Conservation (phyloP, 2,329 filamentous ascomycete species). For the Chaetomiaceae sp. region DNA sequence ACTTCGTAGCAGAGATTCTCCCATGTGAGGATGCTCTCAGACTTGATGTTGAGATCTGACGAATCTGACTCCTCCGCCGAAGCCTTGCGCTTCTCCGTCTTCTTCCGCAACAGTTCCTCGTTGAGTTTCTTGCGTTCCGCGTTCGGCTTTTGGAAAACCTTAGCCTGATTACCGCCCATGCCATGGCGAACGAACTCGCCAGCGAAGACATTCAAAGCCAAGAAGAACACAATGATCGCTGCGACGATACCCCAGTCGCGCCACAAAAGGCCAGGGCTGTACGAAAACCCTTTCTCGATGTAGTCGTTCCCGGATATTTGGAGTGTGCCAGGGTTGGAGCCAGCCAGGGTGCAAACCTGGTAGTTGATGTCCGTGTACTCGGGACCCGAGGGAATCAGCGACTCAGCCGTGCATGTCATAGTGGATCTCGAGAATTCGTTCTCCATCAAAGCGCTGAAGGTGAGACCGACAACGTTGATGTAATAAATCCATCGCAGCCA, state of each 20-base stretch:
- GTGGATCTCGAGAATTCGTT: constrained; percentile 74
- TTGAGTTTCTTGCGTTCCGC: constrained; percentile 64
- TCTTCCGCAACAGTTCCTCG: constrained; percentile 55
- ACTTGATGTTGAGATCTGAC: constrained; percentile 53
- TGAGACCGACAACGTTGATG: constrained; percentile 68
- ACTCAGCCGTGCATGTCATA: constrained; percentile 63
- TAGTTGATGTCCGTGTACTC: constrained; percentile 67
- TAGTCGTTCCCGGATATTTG: constrained; percentile 65
- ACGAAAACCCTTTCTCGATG: constrained; percentile 64
- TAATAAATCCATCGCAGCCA: constrained; percentile 86
- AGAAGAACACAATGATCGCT: constrained; percentile 69
- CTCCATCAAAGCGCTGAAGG: constrained; percentile 75
- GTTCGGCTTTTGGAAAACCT: constrained; percentile 68
- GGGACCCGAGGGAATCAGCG: constrained; percentile 66
- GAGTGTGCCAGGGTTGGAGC: constrained; percentile 61
- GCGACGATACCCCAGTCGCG: constrained; percentile 79
- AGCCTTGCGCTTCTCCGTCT: constrained; percentile 49
- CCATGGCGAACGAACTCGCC: constrained; percentile 76
- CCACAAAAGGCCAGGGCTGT: constrained; percentile 66
- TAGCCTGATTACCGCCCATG: constrained; percentile 75
- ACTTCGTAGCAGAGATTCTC: constrained; percentile 77
- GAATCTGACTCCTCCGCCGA: constrained; percentile 42
- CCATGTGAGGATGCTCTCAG: constrained; percentile 74
- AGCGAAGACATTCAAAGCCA: constrained; percentile 69
- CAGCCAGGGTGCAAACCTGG: constrained; percentile 77